Evolutionary conservation across 306 rosid genomes (phyloP).

Genomic region (Castanospermum australe): DNA sequence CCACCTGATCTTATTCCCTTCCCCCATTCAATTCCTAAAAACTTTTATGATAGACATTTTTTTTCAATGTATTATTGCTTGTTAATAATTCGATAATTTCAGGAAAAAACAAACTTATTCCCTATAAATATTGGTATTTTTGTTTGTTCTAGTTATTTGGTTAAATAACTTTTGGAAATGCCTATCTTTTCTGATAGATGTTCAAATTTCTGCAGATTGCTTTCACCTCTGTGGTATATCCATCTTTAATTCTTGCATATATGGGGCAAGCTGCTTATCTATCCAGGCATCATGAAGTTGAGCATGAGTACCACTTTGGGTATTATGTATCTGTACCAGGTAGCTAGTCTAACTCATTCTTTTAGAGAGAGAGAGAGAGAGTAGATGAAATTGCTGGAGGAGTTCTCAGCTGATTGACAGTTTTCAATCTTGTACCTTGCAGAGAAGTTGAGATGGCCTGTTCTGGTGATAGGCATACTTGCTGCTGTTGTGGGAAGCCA

Average conservation of each 20-base stretch:
- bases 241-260: slow-evolving; percentile 85
- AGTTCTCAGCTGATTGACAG: slow-evolving; percentile 31
- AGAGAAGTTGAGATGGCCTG: slow-evolving; percentile 88
- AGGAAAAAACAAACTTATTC: not conserved
- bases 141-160: not conserved
- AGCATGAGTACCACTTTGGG: slow-evolving; percentile 45
- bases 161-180: not conserved
- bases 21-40: not conserved
- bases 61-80: not conserved
- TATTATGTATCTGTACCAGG: slow-evolving; percentile 95
- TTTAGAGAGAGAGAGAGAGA: slow-evolving; percentile 21
- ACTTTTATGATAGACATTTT: not conserved
- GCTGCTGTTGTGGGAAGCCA: slow-evolving; percentile 98
- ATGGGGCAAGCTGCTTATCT: slow-evolving; percentile 99
- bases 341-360: slow-evolving; percentile 34
- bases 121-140: not conserved
- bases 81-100: not conserved
- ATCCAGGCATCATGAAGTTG: slow-evolving; percentile 51
- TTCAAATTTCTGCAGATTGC: slow-evolving; percentile 74
- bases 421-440: slow-evolving; percentile 34
- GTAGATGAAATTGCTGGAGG: slow-evolving; percentile 11
- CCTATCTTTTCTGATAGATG: slow-evolving; percentile 27
- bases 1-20: not conserved
- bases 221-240: slow-evolving; percentile 92
- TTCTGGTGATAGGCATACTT: slow-evolving; percentile 85